These are phyloP conservation scores for Aspergillus novoparasiticus DNA, from an alignment of 2,329 filamentous ascomycete species.

Conservation along the genomic window DNA sequence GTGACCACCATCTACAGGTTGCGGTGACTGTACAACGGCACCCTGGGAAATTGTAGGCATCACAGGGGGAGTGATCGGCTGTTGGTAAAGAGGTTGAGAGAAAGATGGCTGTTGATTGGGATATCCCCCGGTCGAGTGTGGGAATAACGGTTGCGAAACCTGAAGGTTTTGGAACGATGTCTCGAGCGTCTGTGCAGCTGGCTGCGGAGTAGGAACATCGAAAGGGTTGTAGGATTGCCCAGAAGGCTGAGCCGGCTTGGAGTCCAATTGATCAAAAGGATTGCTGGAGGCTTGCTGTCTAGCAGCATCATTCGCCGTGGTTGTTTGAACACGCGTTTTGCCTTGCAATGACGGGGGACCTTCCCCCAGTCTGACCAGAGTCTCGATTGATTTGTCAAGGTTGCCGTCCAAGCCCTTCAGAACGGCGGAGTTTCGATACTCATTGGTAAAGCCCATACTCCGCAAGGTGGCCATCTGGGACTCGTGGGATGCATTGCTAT, in stretches of 20 bases:
- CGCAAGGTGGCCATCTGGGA: conserved; percentile 74
- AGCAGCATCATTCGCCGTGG: conserved; percentile 10
- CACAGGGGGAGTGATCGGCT: conserved; percentile 48
- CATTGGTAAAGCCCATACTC: conserved; percentile 91
- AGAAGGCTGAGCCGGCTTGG: conserved; percentile 39
- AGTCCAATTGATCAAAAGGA: conserved; percentile 63
- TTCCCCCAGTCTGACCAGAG: conserved; percentile 80
- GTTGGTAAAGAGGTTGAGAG: conserved; percentile 44
- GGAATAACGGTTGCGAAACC: conserved; percentile 70
- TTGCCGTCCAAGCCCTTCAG: conserved; percentile 83
- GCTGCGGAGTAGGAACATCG: conserved; percentile 45
- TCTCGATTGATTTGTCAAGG: conserved; percentile 82
- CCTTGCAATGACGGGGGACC: conserved; percentile 52
- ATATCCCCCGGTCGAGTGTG: conserved; percentile 71
- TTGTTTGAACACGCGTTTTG: conserved; percentile 53
- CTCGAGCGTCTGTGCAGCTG: conserved; percentile 52
- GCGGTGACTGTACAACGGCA: conserved; percentile 37
- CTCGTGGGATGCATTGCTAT: conserved; percentile 57
- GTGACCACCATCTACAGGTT: conserved; percentile 35
- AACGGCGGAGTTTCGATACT: conserved; percentile 76
- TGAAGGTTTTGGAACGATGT: conserved; percentile 77
- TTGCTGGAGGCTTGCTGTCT: conserved; percentile 55
- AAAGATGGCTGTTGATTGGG: conserved; percentile 44
- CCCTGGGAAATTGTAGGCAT: conserved; percentile 39
- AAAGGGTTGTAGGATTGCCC: conserved; percentile 68